Conservation (phyloP, 2,329 filamentous ascomycete genomes). For the Cordyceps tenuipes region DNA sequence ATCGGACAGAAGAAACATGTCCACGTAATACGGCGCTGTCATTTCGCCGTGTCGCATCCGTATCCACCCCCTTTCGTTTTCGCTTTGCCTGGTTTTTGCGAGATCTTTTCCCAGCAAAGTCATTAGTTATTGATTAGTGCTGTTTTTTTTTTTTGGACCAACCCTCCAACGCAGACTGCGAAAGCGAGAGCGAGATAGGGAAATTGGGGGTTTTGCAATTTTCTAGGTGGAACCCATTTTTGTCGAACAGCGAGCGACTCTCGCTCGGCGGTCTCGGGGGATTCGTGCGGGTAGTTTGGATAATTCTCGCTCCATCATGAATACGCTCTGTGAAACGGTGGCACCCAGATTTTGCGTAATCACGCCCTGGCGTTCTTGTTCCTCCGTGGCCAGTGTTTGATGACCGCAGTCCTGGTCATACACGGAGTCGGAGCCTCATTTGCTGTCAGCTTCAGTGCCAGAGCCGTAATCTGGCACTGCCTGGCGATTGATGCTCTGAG, state of each 20-base stretch:
- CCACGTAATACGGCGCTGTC: background rate
- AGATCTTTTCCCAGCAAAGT: background rate
- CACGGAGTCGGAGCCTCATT: background rate
- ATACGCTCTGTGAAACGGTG: background rate
- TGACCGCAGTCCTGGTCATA: background rate
- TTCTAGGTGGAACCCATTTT: slow-evolving; percentile 4
- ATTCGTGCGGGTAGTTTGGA: background rate
- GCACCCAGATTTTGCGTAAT: background rate
- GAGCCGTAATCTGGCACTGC: background rate
- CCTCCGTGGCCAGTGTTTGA: background rate
- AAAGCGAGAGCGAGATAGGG: slow-evolving; percentile 1
- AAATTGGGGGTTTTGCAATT: slow-evolving; percentile 2
- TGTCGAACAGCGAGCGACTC: background rate
- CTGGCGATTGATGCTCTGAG: background rate
- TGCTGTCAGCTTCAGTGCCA: background rate
- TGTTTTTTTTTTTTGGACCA: background rate
- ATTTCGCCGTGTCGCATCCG: slow-evolving; percentile 9
- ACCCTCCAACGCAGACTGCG: too few relatives aligned
- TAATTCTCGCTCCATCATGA: background rate
- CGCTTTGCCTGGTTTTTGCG: background rate
- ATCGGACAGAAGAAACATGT: background rate
- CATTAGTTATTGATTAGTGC: background rate
- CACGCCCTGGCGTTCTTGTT: background rate
- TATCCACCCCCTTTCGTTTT: slow-evolving; percentile 12
- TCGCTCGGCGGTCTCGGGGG: slow-evolving; percentile 1